Percentiles rank a stretch among this genome's conserved stretches.
These are phyloP conservation scores for Cyclotella choctawhatcheeana DNA, from an alignment of 108 stramenopile genomes.

Conservation along the genomic window DNA sequence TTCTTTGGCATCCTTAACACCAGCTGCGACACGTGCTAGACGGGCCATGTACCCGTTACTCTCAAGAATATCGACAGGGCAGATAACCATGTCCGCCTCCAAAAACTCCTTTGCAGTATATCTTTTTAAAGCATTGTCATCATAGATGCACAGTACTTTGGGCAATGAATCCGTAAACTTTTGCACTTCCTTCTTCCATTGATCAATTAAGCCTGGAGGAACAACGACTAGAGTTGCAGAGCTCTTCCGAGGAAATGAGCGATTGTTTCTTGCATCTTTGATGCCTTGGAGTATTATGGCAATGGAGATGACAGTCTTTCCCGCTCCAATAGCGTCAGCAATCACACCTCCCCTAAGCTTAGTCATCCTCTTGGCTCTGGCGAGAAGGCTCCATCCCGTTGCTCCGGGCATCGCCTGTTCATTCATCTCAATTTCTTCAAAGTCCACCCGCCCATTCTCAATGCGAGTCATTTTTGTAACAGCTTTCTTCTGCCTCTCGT, in stretches of 20 bases:
- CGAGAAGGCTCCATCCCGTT: conserved; percentile 65
- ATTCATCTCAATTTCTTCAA: conserved; percentile 68
- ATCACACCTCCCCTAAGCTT: conserved; percentile 74
- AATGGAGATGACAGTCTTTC: conserved; percentile 82
- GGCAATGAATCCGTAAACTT: conserved; percentile 59
- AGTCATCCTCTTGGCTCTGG: conserved; percentile 53
- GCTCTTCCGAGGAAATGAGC: conserved; percentile 42
- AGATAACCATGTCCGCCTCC: conserved; percentile 68
- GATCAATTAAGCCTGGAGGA: conserved; percentile 73
- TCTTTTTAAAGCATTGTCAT: conserved; percentile 45
- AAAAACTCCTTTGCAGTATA: conserved; percentile 50
- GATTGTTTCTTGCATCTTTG: conserved; percentile 39
- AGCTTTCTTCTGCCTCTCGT: conserved; percentile 71
- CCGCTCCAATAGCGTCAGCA: conserved; percentile 83
- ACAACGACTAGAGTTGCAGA: conserved; percentile 76
- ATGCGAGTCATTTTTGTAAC: conserved; percentile 69
- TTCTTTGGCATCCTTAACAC: conserved; percentile 25
- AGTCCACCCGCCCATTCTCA: conserved; percentile 55
- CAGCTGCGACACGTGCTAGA: conserved; percentile 36
- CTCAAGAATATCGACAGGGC: conserved; percentile 69
- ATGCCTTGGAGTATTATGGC: conserved; percentile 70
- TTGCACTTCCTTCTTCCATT: conserved; percentile 73
- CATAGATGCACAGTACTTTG: conserved; percentile 60
- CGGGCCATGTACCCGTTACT: conserved; percentile 54
- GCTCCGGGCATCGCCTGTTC: conserved; percentile 69